Percentiles rank a stretch among this genome's conserved stretches.
phyloP scores from a whole-genome alignment of 2,329 filamentous ascomycete genomes.

The Fusarium neocosmosporiellum region DNA sequence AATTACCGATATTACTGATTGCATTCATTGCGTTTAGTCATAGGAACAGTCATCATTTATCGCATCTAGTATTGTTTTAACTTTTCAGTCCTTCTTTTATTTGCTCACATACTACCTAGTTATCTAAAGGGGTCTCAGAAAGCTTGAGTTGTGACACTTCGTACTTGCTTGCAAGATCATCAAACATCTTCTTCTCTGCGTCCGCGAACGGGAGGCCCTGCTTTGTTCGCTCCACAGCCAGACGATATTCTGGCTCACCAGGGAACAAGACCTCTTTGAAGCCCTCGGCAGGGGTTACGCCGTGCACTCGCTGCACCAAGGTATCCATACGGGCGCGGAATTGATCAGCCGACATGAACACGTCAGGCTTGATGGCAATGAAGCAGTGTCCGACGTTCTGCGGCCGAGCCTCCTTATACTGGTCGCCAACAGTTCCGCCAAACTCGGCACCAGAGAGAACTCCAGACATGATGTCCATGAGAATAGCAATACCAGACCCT shows the following conservation, averaged over 20 bases:
- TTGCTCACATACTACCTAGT: background rate
- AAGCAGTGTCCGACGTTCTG: constrained; percentile 25
- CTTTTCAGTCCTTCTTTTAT: background rate
- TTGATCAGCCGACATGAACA: constrained; percentile 17
- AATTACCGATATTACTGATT: background rate
- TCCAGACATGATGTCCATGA: constrained; percentile 26
- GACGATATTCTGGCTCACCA: constrained; percentile 16
- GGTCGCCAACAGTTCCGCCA: constrained; percentile 18
- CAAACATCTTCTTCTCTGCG: constrained; percentile 24
- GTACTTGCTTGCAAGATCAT: constrained; percentile 14
- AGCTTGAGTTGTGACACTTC: background rate
- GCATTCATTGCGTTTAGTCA: background rate
- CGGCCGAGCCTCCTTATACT: constrained; percentile 19
- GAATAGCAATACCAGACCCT: constrained; percentile 18
- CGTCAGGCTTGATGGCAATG: constrained; percentile 23
- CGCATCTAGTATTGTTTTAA: background rate
- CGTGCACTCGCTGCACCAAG: constrained; percentile 19
- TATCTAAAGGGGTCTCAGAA: constrained; percentile 1
- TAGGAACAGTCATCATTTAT: background rate
- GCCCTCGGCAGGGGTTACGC: constrained; percentile 13
- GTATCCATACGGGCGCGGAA: constrained; percentile 20
- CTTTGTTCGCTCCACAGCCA: constrained; percentile 2
- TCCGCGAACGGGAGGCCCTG: constrained; percentile 15
- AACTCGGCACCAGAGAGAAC: constrained; percentile 22
- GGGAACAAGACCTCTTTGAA: constrained; percentile 23